Evolutionary conservation across 2,329 filamentous ascomycete species (phyloP).

Genomic region (Diplodia seriata): DNA sequence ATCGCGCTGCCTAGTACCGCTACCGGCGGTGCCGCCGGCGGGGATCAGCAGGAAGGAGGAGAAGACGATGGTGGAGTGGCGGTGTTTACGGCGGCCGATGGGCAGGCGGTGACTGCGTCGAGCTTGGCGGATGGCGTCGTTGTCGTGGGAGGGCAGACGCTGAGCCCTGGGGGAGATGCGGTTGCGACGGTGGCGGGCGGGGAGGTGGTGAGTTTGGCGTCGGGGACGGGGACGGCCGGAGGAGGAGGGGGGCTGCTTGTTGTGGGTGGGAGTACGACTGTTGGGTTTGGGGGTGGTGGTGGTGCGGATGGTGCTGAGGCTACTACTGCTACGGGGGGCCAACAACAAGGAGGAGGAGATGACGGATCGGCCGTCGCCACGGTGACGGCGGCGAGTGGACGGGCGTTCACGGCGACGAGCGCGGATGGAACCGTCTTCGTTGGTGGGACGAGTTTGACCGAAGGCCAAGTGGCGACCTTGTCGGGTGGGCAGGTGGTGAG

Average conservation of each 20-base stretch:
- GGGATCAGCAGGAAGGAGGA: too few species aligned
- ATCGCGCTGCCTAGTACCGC: constrained; percentile 3
- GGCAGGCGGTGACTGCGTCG: constrained; percentile 6
- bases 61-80: not conserved
- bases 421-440: constrained; percentile 12
- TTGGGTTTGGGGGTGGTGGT: not conserved
- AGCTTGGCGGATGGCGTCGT: not conserved
- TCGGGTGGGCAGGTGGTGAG: not conserved
- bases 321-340: too few species aligned
- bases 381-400: constrained; percentile 1
- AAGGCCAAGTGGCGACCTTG: constrained; percentile 3
- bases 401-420: constrained; percentile 7
- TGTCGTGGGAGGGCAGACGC: not conserved
- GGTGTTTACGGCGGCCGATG: not conserved
- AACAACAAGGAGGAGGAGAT: not conserved
- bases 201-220: constrained; percentile 9
- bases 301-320: not conserved
- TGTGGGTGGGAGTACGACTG: not conserved
- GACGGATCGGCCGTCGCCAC: not conserved
- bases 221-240: not conserved
- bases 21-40: not conserved
- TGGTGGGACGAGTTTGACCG: not conserved
- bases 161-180: not conserved
- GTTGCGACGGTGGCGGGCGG: constrained; percentile 6
- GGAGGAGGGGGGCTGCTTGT: not conserved